Conservation (phyloP, 768 basidiomycete species). For the Rhizopogon sp. region DNA sequence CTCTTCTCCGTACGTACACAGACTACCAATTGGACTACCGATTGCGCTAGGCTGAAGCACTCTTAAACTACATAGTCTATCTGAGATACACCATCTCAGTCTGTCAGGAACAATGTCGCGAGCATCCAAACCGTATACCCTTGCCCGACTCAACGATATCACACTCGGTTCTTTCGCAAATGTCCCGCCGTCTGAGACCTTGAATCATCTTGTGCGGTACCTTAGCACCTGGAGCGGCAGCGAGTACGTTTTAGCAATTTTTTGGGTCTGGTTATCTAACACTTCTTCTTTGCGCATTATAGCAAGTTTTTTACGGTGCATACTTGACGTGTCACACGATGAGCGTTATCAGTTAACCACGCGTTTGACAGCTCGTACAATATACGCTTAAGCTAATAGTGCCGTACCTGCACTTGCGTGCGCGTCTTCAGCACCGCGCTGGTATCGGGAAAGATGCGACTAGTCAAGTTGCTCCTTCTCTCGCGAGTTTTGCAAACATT, state of each 20-base stretch:
- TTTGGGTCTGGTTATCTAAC: conserved; percentile 5
- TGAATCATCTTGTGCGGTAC: conserved; percentile 72
- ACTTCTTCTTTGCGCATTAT: conserved; percentile 7
- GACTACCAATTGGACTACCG: no score
- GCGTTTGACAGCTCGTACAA: conserved; percentile 54
- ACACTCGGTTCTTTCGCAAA: conserved; percentile 60
- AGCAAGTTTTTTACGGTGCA: conserved; percentile 75
- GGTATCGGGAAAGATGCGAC: conserved; percentile 50
- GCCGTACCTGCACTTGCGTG: conserved; percentile 62
- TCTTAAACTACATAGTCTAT: no score
- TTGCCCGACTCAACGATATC: conserved; percentile 53
- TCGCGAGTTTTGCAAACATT: conserved; percentile 47
- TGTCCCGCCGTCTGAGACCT: conserved; percentile 53
- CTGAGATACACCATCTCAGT: not conserved
- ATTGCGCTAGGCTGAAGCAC: no score
- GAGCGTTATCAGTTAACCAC: not conserved
- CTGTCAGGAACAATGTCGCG: conserved; percentile 39
- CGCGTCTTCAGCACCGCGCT: conserved; percentile 60
- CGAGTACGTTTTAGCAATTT: conserved; percentile 53
- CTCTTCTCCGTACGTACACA: no score
- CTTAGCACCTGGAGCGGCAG: conserved; percentile 82
- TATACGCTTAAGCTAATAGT: conserved; percentile 67
- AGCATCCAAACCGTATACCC: conserved; percentile 36
- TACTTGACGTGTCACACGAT: not conserved
- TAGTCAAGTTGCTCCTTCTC: conserved; percentile 49